phyloP scores from a whole-genome alignment of 495 filamentous ascomycete species.

The Annulohypoxylon nitens region DNA sequence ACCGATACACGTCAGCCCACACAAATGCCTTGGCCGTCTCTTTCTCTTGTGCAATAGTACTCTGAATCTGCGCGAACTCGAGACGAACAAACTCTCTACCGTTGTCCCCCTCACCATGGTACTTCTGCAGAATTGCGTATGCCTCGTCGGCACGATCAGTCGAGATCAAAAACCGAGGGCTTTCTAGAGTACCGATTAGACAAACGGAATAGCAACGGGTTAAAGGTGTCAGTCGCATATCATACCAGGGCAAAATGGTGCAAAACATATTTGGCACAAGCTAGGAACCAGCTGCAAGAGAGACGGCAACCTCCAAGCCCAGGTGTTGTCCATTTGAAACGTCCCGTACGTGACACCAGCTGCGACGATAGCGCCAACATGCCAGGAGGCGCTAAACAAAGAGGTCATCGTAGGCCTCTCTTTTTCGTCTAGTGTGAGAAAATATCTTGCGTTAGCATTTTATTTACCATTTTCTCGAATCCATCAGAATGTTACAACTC shows the following conservation, averaged over 20 bases:
- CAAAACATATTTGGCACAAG: constrained; percentile 64
- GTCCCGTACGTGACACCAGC: constrained; percentile 69
- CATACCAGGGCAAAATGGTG: constrained; percentile 58
- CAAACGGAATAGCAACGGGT: too few species aligned
- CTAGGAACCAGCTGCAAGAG: constrained; percentile 64
- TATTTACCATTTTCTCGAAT: too few species aligned
- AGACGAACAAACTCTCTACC: constrained; percentile 64
- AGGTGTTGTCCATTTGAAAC: constrained; percentile 64
- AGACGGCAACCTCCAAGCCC: constrained; percentile 73
- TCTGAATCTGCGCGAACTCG: constrained; percentile 68
- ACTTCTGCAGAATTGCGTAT: constrained; percentile 65
- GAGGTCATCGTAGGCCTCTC: constrained; percentile 70
- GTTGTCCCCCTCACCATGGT: constrained; percentile 68
- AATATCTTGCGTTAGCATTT: too few species aligned
- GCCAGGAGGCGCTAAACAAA: constrained; percentile 72
- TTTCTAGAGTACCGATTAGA: constrained; percentile 48
- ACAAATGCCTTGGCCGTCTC: constrained; percentile 59
- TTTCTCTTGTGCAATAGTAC: constrained; percentile 65
- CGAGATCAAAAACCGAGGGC: constrained; percentile 64
- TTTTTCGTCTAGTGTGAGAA: constrained; percentile 58
- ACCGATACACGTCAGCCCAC: constrained; percentile 66
- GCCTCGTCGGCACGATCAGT: constrained; percentile 65
- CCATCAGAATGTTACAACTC: too few species aligned
- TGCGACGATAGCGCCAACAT: constrained; percentile 68
- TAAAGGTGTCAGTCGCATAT: too few species aligned